A percentile compares a stretch with the other conserved stretches of the same genome.
These are phyloP conservation scores for Prunella vulgaris DNA, from an alignment of 257 asterid species.

Conservation along the genomic window DNA sequence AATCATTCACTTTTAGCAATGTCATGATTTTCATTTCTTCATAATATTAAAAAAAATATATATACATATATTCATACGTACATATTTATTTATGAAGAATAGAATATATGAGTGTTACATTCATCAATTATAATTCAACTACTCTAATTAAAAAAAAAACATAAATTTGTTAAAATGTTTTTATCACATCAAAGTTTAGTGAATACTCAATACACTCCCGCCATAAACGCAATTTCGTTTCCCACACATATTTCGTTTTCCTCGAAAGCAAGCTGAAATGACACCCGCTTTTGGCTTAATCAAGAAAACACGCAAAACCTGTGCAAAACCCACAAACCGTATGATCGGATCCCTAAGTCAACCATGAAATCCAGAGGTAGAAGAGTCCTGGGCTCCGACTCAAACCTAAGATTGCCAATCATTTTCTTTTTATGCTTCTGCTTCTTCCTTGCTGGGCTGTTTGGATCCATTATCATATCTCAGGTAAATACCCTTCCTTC, in stretches of 20 bases:
- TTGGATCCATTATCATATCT: constrained; percentile 44
- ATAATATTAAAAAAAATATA: no score
- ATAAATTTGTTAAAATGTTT: no score
- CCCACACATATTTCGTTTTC: not conserved
- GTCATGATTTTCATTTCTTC: no score
- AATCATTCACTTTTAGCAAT: no score
- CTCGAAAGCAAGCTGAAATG: not conserved
- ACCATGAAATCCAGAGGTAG: constrained; percentile 38
- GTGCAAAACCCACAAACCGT: not conserved
- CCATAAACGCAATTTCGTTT: constrained; percentile 19
- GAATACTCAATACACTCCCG: constrained; percentile 24
- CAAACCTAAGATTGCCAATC: constrained; percentile 29
- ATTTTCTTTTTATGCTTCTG: constrained; percentile 42
- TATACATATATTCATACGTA: no score
- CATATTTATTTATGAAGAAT: no score
- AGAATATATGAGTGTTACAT: no score
- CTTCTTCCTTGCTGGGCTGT: constrained; percentile 48
- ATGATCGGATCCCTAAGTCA: constrained; percentile 5
- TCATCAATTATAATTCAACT: no score
- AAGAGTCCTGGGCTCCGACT: constrained; percentile 23
- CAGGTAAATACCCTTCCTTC: constrained; percentile 27
- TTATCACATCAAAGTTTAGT: not conserved
- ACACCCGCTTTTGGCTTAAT: not conserved
- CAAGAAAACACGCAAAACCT: not conserved
- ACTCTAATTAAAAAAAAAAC: no score